Conservation (phyloP, 2,329 filamentous ascomycete genomes). For the Trichoderma sp. region DNA sequence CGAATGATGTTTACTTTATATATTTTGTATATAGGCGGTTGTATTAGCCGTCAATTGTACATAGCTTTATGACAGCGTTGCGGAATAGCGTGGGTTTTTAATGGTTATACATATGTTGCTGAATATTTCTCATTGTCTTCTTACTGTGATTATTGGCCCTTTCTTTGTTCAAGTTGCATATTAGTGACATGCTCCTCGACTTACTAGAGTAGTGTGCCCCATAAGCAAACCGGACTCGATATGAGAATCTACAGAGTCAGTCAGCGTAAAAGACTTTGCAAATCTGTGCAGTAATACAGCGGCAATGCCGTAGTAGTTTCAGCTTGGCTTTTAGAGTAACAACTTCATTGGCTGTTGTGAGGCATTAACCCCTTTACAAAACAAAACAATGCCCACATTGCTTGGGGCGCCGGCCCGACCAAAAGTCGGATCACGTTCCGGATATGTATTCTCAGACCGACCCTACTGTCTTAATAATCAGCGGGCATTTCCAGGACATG, state of each 20-base stretch:
- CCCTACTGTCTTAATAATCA: background rate
- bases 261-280: background rate
- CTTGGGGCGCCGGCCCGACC: background rate
- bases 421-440: background rate
- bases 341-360: background rate
- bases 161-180: too few species aligned
- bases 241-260: background rate
- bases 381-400: background rate
- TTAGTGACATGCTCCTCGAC: background rate
- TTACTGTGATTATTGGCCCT: background rate
- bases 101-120: background rate
- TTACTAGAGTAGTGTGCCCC: background rate
- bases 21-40: background rate
- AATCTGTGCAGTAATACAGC: background rate
- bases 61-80: slow-evolving; percentile 3
- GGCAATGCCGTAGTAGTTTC: background rate
- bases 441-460: background rate
- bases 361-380: background rate
- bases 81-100: background rate
- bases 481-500: background rate
- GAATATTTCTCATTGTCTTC: background rate
- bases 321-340: background rate
- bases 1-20: background rate
- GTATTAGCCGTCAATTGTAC: background rate
- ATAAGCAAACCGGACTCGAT: background rate